Conservation (phyloP, 345 rosid species). For the Populus deltoides region DNA sequence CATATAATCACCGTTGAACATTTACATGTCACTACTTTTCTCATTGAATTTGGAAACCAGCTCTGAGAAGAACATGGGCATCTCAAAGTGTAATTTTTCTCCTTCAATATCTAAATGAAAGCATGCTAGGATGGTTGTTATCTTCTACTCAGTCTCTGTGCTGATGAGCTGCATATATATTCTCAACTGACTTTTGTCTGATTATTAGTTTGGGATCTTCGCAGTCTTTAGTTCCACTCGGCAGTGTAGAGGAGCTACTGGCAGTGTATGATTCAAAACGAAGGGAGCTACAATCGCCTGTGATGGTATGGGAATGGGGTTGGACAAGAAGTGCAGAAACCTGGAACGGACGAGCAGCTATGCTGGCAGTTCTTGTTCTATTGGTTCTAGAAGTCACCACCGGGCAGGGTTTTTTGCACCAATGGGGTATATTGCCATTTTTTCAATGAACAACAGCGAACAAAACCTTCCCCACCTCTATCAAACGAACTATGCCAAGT, state of each 20-base stretch:
- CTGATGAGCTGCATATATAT: neutral
- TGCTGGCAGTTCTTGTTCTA: constrained; percentile 84
- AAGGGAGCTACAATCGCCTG: constrained; percentile 87
- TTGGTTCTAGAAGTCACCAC: constrained; percentile 88
- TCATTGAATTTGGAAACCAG: neutral
- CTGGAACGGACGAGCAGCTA: constrained; percentile 98
- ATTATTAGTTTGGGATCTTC: constrained; percentile 3
- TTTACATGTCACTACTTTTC: neutral
- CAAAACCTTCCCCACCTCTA: neutral
- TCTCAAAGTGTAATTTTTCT: neutral
- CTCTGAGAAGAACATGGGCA: neutral
- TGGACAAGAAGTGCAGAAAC: constrained; percentile 99
- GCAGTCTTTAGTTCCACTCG: constrained; percentile 95
- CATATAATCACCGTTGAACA: neutral
- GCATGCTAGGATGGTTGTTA: neutral
- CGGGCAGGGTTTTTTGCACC: constrained; percentile 91
- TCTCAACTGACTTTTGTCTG: neutral
- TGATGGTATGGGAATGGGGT: constrained; percentile 98
- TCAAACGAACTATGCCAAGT: neutral
- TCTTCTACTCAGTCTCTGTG: neutral
- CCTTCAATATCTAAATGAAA: neutral
- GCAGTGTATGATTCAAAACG: constrained; percentile 89
- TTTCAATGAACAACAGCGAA: constrained; percentile 30
- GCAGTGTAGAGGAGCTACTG: constrained; percentile 88
- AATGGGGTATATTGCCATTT: constrained; percentile 73